phyloP scores from a whole-genome alignment of 108 stramenopile genomes.

The Mayamaea pseudoterrestris region DNA sequence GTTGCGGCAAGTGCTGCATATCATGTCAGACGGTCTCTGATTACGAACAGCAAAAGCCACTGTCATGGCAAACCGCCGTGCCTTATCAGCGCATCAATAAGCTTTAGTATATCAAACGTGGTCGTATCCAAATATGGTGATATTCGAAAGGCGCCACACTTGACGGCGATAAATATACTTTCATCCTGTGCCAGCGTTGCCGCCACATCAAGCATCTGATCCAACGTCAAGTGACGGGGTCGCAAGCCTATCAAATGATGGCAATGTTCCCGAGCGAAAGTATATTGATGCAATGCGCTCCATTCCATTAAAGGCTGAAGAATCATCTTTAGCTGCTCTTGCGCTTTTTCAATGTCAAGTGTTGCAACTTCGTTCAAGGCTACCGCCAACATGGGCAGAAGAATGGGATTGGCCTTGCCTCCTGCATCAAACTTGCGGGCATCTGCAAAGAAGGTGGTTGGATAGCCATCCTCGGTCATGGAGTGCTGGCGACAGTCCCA shows the following conservation, averaged over 20 bases:
- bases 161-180: slow-evolving; percentile 19
- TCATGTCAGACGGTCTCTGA: no score
- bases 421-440: slow-evolving; percentile 42
- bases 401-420: slow-evolving; percentile 30
- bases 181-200: slow-evolving; percentile 3
- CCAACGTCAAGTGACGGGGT: slow-evolving; percentile 10
- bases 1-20: no score
- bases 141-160: slow-evolving; percentile 37
- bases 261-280: slow-evolving; percentile 1
- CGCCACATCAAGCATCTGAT: slow-evolving; percentile 3
- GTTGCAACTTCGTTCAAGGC: slow-evolving; percentile 20
- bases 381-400: slow-evolving; percentile 32
- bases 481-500: background rate
- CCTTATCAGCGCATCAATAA: slow-evolving; percentile 24
- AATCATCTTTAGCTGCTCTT: slow-evolving; percentile 13
- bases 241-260: slow-evolving; percentile 35
- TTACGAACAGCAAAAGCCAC: no score
- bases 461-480: slow-evolving; percentile 16
- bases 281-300: slow-evolving; percentile 7
- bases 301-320: slow-evolving; percentile 23
- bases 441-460: slow-evolving; percentile 29
- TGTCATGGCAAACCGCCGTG: no score
- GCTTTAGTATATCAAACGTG: slow-evolving; percentile 16
- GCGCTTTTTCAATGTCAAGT: slow-evolving; percentile 10
- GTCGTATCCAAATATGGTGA: slow-evolving; percentile 37